Evolutionary conservation across 345 rosid species (phyloP), one percentile per base, ranked within the genome.

Genomic region (Populus nigra): DNA sequence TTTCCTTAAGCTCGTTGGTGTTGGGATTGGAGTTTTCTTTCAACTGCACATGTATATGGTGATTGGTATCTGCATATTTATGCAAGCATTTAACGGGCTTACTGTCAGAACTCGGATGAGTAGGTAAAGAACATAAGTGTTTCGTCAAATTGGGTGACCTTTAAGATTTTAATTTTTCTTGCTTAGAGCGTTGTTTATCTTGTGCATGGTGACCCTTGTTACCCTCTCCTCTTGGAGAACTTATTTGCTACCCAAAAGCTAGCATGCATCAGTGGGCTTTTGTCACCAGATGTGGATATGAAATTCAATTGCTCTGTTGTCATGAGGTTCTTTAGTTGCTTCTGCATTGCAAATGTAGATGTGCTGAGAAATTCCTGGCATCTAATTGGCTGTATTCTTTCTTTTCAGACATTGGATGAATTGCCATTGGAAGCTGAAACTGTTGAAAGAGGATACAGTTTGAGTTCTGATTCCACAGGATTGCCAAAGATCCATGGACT

Each of bases 351-450:
- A 16, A 43, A 23, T 23, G 22, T 5, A 38, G 22, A 47, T 22
- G 20, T 69, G 73, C 33, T 23, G n/a, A 29, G 59, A 31, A 55
- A 38, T 57, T 1, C 11, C 43, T 71, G 65, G 71, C 11, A 23
- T 22, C 43, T 57, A 25, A 16, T 59, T 17, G 0, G 50, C 47
- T 27, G 50, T 36, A 9, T 18, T 63, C 6, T 8, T 45, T 27
- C 50, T 69, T 25, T 38, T 45, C 83, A 96, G 99, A 94, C 97
- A 47, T 77, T 96, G 90, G 99, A 94, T 74, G 96, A 94, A 85
- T 84, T 96, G 83, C 99, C 98, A 10, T 75, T 94, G 85, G 98
- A 94, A 83, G 94, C 97, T 75, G 97, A 90, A 73, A 68, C 97
- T 36, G 92, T 91, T 11, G 96, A 96, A 90, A 90, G 90, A 82